Percentiles rank a stretch among this genome's conserved stretches.
These are phyloP conservation scores for Fusarium floridanum DNA, from an alignment of 2,329 filamentous ascomycete genomes.

Conservation along the genomic window DNA sequence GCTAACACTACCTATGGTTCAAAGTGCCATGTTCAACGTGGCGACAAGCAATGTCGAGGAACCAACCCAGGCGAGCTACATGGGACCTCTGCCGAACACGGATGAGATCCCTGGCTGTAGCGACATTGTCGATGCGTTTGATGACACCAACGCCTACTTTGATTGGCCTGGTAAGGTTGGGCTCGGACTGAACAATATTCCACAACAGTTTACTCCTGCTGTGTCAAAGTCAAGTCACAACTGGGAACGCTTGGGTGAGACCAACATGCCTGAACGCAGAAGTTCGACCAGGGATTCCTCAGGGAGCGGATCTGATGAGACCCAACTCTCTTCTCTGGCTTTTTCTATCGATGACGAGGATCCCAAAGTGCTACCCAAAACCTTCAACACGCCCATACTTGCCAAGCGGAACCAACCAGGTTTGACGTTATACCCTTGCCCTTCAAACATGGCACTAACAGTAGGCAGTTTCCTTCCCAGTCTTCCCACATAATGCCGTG, in stretches of 20 bases:
- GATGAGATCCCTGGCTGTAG: constrained; percentile 7
- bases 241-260: constrained; percentile 54
- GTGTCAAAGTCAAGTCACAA: constrained; percentile 16
- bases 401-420: constrained; percentile 32
- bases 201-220: neutral
- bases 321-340: constrained; percentile 26
- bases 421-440: constrained; percentile 9
- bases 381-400: constrained; percentile 59
- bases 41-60: neutral
- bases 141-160: constrained; percentile 44
- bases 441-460: constrained; percentile 12
- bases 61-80: neutral
- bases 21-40: neutral
- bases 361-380: constrained; percentile 47
- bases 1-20: neutral
- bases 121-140: constrained; percentile 35
- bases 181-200: constrained; percentile 21
- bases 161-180: constrained; percentile 46
- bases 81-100: neutral
- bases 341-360: constrained; percentile 52
- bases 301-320: constrained; percentile 15
- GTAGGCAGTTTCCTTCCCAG: constrained; percentile 31
- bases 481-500: constrained; percentile 28
- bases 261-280: constrained; percentile 59
- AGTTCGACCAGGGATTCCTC: constrained; percentile 26